A percentile compares a stretch with the other conserved stretches of the same genome.
Conservation (phyloP, 108 stramenopile species). For the Nitzschia sp. region DNA sequence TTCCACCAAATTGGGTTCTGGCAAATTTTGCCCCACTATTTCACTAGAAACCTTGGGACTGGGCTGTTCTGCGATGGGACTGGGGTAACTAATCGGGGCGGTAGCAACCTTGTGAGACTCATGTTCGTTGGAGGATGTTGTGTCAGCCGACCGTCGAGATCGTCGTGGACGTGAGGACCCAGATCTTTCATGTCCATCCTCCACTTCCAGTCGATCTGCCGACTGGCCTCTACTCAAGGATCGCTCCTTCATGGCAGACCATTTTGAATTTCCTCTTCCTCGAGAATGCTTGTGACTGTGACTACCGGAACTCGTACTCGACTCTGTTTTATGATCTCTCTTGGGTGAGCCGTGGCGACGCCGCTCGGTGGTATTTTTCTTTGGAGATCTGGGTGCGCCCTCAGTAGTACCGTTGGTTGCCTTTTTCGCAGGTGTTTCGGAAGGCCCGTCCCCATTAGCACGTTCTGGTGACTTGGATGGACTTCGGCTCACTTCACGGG, state of each 20-base stretch:
- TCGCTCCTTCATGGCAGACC: conserved; percentile 12
- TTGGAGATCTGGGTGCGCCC: not conserved
- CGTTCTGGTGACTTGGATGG: not conserved
- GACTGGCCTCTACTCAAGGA: conserved; percentile 8
- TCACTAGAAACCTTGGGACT: no score
- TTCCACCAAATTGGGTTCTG: no score
- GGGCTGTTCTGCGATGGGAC: no score
- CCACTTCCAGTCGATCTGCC: not conserved
- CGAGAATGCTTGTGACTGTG: not conserved
- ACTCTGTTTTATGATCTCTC: not conserved
- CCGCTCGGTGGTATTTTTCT: not conserved
- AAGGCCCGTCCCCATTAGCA: not conserved
- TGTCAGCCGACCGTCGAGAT: no score
- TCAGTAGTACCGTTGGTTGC: not conserved
- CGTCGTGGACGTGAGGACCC: no score
- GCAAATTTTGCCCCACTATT: no score
- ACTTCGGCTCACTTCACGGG: not conserved
- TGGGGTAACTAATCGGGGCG: no score
- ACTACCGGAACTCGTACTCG: not conserved
- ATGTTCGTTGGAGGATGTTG: no score
- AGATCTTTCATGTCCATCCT: not conserved
- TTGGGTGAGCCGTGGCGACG: not conserved
- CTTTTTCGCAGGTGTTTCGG: not conserved
- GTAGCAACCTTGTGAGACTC: no score
- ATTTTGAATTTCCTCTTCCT: conserved; percentile 2